Evolutionary conservation across 805 yeast species (phyloP), one percentile per base, ranked within the genome.

Genomic region (Sugiyamaella valdiviana): DNA sequence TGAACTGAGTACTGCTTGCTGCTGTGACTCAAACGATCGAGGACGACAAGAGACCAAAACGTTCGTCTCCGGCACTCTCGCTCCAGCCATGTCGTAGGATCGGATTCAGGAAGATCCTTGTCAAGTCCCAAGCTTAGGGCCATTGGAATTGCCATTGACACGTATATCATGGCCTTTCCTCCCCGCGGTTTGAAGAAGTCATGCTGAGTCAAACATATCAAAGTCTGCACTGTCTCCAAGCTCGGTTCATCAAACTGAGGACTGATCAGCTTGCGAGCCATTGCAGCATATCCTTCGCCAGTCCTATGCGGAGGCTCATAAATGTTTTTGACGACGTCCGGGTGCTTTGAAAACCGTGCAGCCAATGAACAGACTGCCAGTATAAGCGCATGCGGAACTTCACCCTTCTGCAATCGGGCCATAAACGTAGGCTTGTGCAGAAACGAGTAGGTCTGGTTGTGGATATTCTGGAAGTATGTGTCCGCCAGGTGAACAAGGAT

Each of bases 341-440:
- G 68, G 42, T 65, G 69, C 17, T 57, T 55, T 2, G 70, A 64
- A 41, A 63, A 65, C 35, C 69, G 50, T 5, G 69, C 67, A 9
- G 67, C 56, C 12, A 65, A 56, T 5, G 65, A 67, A 44, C 70
- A 66, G 7, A 65, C 52, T 6, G 67, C 66, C 35, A 61, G 51
- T 9, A 65, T 53, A 2, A 65, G 57, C 2, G 62, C 55, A 17
- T 61, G 58, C 36, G 56, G 56, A 37, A 65, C 63, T 23, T 54
- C 51, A 2, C 63, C 63, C 6, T 55, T 53, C n/a, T 57, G 51
- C 7, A 65, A 44, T 12, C 61, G 48, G 17, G 54, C 52, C 50
- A 66, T 51, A 38, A 65, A 64, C 1, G 63, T 51, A 1, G 65
- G 64, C 38, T 59, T 57, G 54, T 65, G 68, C 9, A 65, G 56